Base-by-base conservation (phyloP, 2,329 filamentous ascomycete genomes). In the Fusarium sulawesiense region DNA sequence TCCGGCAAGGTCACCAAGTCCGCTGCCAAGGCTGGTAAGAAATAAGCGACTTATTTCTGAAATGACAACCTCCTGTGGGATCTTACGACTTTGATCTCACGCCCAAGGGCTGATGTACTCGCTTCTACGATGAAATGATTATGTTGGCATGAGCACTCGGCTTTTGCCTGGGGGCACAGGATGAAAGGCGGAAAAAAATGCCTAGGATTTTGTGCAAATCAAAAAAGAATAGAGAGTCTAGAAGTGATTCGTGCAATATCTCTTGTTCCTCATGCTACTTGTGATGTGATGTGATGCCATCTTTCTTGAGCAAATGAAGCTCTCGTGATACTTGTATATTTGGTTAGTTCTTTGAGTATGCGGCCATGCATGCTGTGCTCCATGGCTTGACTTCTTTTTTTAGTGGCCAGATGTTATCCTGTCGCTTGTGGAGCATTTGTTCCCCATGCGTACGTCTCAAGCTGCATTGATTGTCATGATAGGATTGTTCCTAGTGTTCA, bases 1-100 rank as follows among this genome's bases (percentile, higher is more conserved):
- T 53, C 83, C 74, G 90, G 86, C 79, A 93, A 93, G 89, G 87
- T 89, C 78, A 89, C 87, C 85, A 89, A 89, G 87, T 89, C 87
- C 78, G 90, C 90, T 82, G 89, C 89, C 83, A 92, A 92, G 89
- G 88, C 89, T 80, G 80, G 82, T 82, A 92, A 92, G 90, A 92
- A 92, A 86, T 92, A 92, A 90, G 75, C 78, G 74, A 68, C 66
- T 75, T 75, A 72, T 72, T 74, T 72, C 66, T 73, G 57, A 72
- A 62, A 53, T 37, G 64, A 64, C 61, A 69, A 73, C 64, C 66
- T 73, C 58, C 51, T 64, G 69, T 71, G 73, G 70, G 72, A 72
- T 73, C 65, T 73, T 60, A 66, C 63, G 67, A 70, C 62, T 74
- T 64, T 56, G 60, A 67, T 75, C 66, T 61, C 65, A 66, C 69